phyloP scores from a whole-genome alignment of 352 stramenopile genomes.

The Salisapilia sapeloensis region DNA sequence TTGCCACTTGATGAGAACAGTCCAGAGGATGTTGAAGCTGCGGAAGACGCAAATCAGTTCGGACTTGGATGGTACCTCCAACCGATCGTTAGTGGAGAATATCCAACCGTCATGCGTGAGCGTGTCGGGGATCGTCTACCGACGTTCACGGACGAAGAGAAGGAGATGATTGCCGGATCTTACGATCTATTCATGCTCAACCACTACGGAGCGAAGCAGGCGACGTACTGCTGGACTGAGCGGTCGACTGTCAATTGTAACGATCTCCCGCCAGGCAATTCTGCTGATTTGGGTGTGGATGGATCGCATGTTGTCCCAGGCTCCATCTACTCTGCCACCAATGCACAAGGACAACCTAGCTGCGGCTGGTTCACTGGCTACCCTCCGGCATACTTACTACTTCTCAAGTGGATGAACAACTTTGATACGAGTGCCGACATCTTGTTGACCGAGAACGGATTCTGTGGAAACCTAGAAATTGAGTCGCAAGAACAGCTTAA shows the following conservation, averaged over 20 bases:
- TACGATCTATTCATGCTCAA: slow-evolving; percentile 93
- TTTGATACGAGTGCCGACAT: slow-evolving; percentile 19
- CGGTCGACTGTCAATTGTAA: slow-evolving; percentile 17
- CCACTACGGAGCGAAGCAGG: slow-evolving; percentile 76
- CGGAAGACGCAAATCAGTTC: slow-evolving; percentile 79
- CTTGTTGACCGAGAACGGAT: slow-evolving; percentile 50
- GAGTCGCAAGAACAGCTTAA: slow-evolving; percentile 42
- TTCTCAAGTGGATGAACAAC: slow-evolving; percentile 36
- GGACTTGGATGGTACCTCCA: slow-evolving; percentile 86
- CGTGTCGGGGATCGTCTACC: slow-evolving; percentile 64
- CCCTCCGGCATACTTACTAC: slow-evolving; percentile 29
- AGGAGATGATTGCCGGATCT: slow-evolving; percentile 57
- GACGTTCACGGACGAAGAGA: slow-evolving; percentile 65
- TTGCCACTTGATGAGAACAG: slow-evolving; percentile 56
- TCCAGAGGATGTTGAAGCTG: slow-evolving; percentile 27
- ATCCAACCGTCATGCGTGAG: slow-evolving; percentile 82
- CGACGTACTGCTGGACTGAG: slow-evolving; percentile 23
- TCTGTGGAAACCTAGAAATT: slow-evolving; percentile 38
- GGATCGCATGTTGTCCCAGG: slow-evolving; percentile 26
- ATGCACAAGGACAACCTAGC: slow-evolving; percentile 13
- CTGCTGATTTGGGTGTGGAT: slow-evolving; percentile 29
- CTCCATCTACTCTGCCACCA: slow-evolving; percentile 28
- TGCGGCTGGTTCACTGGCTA: slow-evolving; percentile 34
- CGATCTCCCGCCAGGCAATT: slow-evolving; percentile 15
- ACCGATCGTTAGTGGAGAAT: slow-evolving; percentile 83